phyloP scores from a whole-genome alignment of 176 grass and related monocot genomes.

The Rhynchospora tenuis region DNA sequence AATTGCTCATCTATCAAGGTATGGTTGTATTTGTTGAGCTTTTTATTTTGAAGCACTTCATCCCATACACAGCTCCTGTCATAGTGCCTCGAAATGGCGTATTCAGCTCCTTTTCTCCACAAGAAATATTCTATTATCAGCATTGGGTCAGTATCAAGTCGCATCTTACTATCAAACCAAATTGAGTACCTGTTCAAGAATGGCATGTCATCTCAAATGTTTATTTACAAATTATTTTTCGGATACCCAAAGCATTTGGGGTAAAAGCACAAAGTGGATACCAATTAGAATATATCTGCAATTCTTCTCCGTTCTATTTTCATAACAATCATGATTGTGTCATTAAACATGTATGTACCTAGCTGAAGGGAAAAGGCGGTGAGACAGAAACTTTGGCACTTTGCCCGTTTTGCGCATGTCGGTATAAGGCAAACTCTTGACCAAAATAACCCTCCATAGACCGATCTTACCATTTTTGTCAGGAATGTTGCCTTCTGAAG shows the following conservation, averaged over 20 bases:
- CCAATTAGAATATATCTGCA: neutral
- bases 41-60: constrained; percentile 90
- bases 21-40: constrained; percentile 82
- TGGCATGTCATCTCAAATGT: neutral
- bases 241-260: neutral
- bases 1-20: constrained; percentile 82
- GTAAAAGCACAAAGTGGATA: neutral
- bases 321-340: neutral
- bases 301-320: neutral
- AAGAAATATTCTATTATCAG: constrained; percentile 83
- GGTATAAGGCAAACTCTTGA: constrained; percentile 68
- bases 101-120: constrained; percentile 83
- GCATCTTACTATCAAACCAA: constrained; percentile 94
- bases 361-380: constrained; percentile 73
- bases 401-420: constrained; percentile 83
- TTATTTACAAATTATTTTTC: neutral
- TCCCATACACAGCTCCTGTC: constrained; percentile 88
- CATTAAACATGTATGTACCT: constrained; percentile 35
- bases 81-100: constrained; percentile 87
- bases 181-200: constrained; percentile 65
- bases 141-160: constrained; percentile 80
- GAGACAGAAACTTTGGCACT: constrained; percentile 83
- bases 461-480: constrained; percentile 66
- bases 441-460: constrained; percentile 73
- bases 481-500: constrained; percentile 67